phyloP scores from a whole-genome alignment of 176 grass and related monocot genomes.

The Carex parvula region DNA sequence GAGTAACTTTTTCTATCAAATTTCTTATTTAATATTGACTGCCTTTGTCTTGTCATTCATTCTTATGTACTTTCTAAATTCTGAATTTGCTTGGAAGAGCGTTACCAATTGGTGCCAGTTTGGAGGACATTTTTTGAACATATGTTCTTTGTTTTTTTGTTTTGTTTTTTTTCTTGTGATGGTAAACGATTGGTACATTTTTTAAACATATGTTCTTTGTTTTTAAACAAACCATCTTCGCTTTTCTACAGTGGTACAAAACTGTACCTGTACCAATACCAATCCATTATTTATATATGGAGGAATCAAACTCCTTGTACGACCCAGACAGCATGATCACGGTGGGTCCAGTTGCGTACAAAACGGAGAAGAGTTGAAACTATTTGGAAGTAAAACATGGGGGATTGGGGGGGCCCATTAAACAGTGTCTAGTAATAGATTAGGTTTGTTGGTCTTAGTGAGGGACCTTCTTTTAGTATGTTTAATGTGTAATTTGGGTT shows the following conservation, averaged over 20 bases:
- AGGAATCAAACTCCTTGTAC: background rate
- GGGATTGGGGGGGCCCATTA: background rate
- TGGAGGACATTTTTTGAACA: background rate
- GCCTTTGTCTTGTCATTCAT: background rate
- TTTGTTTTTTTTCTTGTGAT: no score
- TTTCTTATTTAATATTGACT: background rate
- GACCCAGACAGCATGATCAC: background rate
- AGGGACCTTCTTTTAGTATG: conserved; percentile 8
- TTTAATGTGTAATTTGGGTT: conserved; percentile 27
- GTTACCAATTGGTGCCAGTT: background rate
- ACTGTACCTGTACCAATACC: background rate
- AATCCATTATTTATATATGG: background rate
- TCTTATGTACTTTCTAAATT: background rate
- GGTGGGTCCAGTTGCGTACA: background rate
- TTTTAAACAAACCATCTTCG: background rate
- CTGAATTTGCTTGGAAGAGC: background rate
- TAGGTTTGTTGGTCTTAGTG: conserved; percentile 5
- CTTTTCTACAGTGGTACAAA: background rate
- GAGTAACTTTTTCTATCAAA: background rate
- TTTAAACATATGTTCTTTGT: no score
- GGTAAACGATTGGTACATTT: no score
- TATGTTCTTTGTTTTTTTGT: no score
- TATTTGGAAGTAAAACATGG: conserved; percentile 13
- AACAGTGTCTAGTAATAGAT: conserved; percentile 13
- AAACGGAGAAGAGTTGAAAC: conserved; percentile 7